These are phyloP conservation scores for Citrus inodora DNA, from an alignment of 345 rosid genomes.

Conservation along the genomic window DNA sequence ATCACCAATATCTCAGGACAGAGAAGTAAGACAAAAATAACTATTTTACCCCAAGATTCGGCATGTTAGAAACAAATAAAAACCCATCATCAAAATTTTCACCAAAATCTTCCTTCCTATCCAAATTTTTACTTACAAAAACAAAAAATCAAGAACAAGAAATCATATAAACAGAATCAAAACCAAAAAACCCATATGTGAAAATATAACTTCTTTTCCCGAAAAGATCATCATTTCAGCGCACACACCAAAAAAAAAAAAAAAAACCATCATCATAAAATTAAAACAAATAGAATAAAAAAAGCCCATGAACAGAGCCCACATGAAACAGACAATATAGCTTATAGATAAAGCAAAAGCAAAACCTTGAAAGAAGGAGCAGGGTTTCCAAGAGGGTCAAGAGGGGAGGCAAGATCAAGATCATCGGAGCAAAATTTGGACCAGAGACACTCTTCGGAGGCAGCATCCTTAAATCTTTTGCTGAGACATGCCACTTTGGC, in stretches of 20 bases:
- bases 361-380: constrained; percentile 72
- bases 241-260: not conserved
- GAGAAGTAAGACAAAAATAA: not conserved
- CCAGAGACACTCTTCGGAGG: constrained; percentile 82
- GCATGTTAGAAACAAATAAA: not conserved
- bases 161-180: not conserved
- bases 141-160: not conserved
- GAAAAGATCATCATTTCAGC: too few species aligned
- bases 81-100: not conserved
- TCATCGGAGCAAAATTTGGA: constrained; percentile 50
- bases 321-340: not conserved
- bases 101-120: not conserved
- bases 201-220: not conserved
- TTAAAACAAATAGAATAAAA: not conserved
- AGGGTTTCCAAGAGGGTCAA: constrained; percentile 54
- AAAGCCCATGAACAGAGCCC: not conserved
- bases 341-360: not conserved
- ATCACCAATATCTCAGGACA: not conserved
- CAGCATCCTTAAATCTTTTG: constrained; percentile 39
- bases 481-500: constrained; percentile 56
- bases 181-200: not conserved
- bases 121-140: too few species aligned
- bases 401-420: constrained; percentile 62
- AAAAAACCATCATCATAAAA: not conserved
- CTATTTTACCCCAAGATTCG: not conserved